phyloP scores from a whole-genome alignment of 192 early-diverging fungal species.

The Coemansia furcata region DNA sequence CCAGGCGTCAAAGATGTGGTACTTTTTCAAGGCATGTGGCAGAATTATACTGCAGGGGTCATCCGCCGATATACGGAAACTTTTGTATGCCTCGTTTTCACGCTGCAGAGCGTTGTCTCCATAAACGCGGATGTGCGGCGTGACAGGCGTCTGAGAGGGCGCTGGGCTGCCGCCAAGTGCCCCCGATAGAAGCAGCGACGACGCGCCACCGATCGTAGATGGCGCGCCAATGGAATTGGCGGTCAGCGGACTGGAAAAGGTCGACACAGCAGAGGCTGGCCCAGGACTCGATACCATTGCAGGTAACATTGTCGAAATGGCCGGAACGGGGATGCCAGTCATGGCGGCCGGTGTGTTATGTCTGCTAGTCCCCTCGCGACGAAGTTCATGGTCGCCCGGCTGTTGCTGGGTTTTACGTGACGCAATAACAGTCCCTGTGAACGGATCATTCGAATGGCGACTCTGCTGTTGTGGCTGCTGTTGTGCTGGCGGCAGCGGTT shows the following conservation, averaged over 20 bases:
- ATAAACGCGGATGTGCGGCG: constrained; percentile 75
- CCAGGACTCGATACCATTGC: constrained; percentile 37
- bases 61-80: constrained; percentile 74
- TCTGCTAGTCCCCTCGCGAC: constrained; percentile 32
- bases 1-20: constrained; percentile 87
- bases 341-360: background rate
- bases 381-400: constrained; percentile 20
- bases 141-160: constrained; percentile 37
- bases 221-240: background rate
- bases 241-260: background rate
- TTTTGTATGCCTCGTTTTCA: constrained; percentile 78
- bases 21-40: constrained; percentile 82
- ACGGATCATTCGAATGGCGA: constrained; percentile 26
- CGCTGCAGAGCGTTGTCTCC: constrained; percentile 68
- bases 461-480: constrained; percentile 9
- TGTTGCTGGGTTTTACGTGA: constrained; percentile 25
- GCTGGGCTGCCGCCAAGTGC: constrained; percentile 18
- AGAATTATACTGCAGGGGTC: constrained; percentile 87
- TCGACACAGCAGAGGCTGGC: constrained; percentile 11
- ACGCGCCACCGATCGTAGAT: constrained; percentile 10
- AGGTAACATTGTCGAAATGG: constrained; percentile 13
- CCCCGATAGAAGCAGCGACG: constrained; percentile 34
- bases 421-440: constrained; percentile 21
- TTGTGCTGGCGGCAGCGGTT: constrained; percentile 41
- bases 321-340: constrained; percentile 11